Evolutionary conservation across 2,329 filamentous ascomycete genomes (phyloP), one percentile per base, ranked within the genome.

Genomic region (Alternaria postmessia): DNA sequence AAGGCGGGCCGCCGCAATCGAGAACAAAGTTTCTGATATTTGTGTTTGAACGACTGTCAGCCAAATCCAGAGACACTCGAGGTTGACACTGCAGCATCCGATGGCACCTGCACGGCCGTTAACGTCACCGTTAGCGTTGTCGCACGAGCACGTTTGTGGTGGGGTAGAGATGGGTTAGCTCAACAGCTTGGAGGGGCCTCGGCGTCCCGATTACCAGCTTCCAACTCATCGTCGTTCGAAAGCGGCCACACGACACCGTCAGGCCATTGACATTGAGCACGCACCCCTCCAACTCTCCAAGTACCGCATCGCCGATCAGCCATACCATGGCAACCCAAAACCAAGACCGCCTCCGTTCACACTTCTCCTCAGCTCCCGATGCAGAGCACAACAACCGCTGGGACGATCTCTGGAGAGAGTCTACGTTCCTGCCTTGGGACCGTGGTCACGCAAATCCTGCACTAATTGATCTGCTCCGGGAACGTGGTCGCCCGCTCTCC

Each of bases 401-500:
- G 59, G 59, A 61, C 9, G 55, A 59, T 32, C 59, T 61, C 12
- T 61, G 59, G 59, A 47, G 39, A 26, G 59, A 61, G 18, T 57
- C 52, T 12, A 51, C 51, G 4, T 82, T 82, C 68, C 79, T 87
- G 8, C 86, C 86, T 2, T 90, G 86, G 86, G 87, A 89, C 68
- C 80, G 82, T 8, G 83, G 83, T n/a, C 75, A 78, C 44, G 83
- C 86, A n/a, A 87, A 85, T 53, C 86, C 87, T 5, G 87, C 88
- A 0, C 75, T 90, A 32, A 81, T 83, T 36, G 87, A 89, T 63
- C 74, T 83, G 1, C 77, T 89, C 26, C 44, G 26, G 20, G 41
- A 53, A 60, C 65, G 24, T 16, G 24, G 39, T 39, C 56, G 16
- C 9, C 69, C 69, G 3, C 48, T 65, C 4, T 42, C 54, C 7